Conservation (phyloP, 148 eudicot genomes). For the Silene uniflora region DNA sequence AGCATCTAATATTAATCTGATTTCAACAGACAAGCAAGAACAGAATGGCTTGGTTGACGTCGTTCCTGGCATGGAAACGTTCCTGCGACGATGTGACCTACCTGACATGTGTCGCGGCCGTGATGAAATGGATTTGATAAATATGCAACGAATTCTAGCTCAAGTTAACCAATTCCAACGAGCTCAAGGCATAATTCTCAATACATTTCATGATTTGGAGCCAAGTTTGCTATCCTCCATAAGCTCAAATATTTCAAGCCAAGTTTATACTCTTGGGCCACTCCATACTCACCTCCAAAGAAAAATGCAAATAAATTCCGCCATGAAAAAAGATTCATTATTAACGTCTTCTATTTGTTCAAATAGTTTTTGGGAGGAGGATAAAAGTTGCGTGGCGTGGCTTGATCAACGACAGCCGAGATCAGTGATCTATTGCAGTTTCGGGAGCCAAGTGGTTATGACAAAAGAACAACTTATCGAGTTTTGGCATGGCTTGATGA, state of each 20-base stretch:
- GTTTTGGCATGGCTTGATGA: conserved; percentile 29
- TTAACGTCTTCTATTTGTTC: background rate
- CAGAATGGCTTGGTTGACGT: conserved; percentile 7
- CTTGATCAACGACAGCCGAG: conserved; percentile 13
- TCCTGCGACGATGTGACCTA: conserved; percentile 20
- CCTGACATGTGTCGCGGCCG: conserved; percentile 21
- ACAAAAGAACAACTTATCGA: conserved; percentile 27
- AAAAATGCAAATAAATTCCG: background rate
- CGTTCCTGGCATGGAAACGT: conserved; percentile 26
- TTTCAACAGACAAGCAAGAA: background rate
- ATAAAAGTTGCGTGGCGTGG: conserved; percentile 28
- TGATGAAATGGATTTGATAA: background rate
- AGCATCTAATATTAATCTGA: background rate
- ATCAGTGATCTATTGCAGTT: conserved; percentile 30
- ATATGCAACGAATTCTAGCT: background rate
- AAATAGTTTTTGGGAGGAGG: conserved; percentile 22
- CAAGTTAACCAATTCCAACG: conserved; percentile 3
- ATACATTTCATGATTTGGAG: conserved; percentile 29
- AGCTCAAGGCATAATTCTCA: conserved; percentile 30
- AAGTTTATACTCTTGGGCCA: conserved; percentile 26
- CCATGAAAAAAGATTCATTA: background rate
- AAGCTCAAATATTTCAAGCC: conserved; percentile 9
- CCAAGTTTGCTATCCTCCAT: conserved; percentile 13
- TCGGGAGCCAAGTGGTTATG: conserved; percentile 24
- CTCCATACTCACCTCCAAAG: conserved; percentile 15